Evolutionary conservation across 75 land plant species (phyloP), one percentile per base, ranked within the genome.

Genomic region (Sequoiadendron giganteum): DNA sequence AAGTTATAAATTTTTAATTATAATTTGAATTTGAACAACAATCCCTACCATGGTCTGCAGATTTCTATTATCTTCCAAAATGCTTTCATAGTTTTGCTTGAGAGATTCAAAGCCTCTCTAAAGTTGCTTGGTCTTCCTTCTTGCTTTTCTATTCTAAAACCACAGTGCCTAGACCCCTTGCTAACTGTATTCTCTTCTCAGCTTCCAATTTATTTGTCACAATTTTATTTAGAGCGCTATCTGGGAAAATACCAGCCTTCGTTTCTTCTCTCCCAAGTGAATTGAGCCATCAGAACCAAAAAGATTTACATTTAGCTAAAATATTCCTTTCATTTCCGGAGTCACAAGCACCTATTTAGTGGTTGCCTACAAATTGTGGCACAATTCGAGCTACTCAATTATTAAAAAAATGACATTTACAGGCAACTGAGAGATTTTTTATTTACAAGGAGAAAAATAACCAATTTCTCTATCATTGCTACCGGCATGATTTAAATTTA

Each of bases 41-140:
- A 18, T 70, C n/a, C 15, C 45, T 86, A 73, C 87, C 87, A 40
- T 16, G 28, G 87, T 10, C 49, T 86, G 43, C 6, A 86, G 87
- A 40, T 77, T 43, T 16, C 19, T 47, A 28, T 80, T 86, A 8
- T 86, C 87, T 28, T 40, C 48, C 16, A 68, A 2, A 40, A 86
- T 82, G 49, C 15, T 45, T 5, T 86, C 84, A 45, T n/a, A 75
- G 15, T 79, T 10, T 86, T 61, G 34, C 83, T 86, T 86, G 11
- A 86, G 81, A 28, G 83, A 3, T 14, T 86, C 47, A 76, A n/a
- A 86, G 36, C 77, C 87, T 30, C 15, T 86, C 85, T 86, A 85
- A 3, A 86, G 25, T 30, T 79, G 30, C 52, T 86, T 78, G 87
- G 84, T 38, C 47, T 86, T 86, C 42, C 85, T 75, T 45, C 84